These are phyloP conservation scores for Plasmodium gallinaceum DNA, from an alignment of 169 alveolate genomes.

Conservation along the genomic window DNA sequence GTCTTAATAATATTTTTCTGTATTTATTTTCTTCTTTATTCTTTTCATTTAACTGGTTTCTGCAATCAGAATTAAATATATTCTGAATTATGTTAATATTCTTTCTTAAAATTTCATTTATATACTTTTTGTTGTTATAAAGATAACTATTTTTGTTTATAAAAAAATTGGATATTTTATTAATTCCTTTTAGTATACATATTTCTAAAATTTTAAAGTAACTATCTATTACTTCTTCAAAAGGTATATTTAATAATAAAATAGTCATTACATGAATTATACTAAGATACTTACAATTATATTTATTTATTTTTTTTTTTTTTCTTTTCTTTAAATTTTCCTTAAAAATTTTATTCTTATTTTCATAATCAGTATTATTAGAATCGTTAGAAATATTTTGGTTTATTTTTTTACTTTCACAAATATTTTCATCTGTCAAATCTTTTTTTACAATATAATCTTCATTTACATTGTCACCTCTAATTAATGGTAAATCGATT, in stretches of 20 bases:
- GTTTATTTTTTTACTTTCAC: background rate
- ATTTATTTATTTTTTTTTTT: conserved; percentile 17
- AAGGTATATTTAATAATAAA: conserved; percentile 24
- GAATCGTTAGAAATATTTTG: background rate
- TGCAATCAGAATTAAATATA: conserved; percentile 4
- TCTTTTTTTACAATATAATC: background rate
- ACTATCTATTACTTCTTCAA: background rate
- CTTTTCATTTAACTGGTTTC: background rate
- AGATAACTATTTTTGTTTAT: conserved; percentile 22
- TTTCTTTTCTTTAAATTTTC: background rate
- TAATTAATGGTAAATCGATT: background rate
- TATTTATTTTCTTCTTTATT: background rate
- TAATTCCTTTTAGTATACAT: conserved; percentile 39
- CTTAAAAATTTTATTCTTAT: too few relatives aligned
- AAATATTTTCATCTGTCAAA: background rate
- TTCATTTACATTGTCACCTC: background rate
- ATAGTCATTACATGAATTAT: conserved; percentile 36
- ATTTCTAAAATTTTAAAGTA: conserved; percentile 23
- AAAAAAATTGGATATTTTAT: conserved; percentile 56
- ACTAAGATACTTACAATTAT: conserved; percentile 55
- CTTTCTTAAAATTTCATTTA: conserved; percentile 14
- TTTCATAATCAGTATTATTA: too few relatives aligned
- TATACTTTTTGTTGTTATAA: conserved; percentile 32
- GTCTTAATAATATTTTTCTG: conserved; percentile 11
- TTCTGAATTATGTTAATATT: conserved; percentile 10